Base-by-base conservation (phyloP, 208 protist genomes). In the Angomonas ambiguus region DNA sequence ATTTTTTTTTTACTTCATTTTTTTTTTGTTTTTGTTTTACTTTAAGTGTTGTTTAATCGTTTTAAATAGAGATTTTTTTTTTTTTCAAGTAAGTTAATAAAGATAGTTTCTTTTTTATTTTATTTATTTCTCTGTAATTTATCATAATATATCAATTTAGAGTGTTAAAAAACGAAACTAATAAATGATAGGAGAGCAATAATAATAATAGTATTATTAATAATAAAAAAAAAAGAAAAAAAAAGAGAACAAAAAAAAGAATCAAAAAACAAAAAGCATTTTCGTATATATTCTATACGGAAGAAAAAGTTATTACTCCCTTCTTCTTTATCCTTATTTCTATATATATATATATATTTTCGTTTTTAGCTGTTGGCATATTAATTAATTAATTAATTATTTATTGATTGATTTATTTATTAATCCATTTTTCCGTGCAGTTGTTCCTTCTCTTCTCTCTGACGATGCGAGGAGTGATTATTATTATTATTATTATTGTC, bases 401-500 rank as follows among this genome's bases (percentile, higher is more conserved):
- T n/a, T n/a, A n/a, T n/a, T n/a, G n/a, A n/a, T n/a, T n/a, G n/a
- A n/a, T n/a, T n/a, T n/a, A n/a, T n/a, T n/a, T n/a, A 56, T 10
- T 30, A 18, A 30, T 56, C 25, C 49, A 18, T 8, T 56, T 56
- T 56, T 27, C 18, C n/a, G n/a, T 28, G 11, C n/a, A 56, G 16
- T 27, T 30, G n/a, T n/a, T n/a, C n/a, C n/a, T n/a, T n/a, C n/a
- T n/a, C n/a, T 56, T 56, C 25, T 27, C 25, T 30, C 24, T 5
- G 27, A 56, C 8, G 16, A 22, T 56, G 16, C 16, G 27, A 56
- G n/a, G 8, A 22, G n/a, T 27, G 16, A 56, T 56, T 30, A 56
- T 56, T 30, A 28, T 56, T 27, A 56, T 56, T 56, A 56, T 56
- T 56, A 56, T 56, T 56, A 56, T 56, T 56, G 49, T 22, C n/a